These are phyloP conservation scores for Furcasterigmium sp. DNA, from an alignment of 2,329 filamentous ascomycete genomes.

Conservation along the genomic window DNA sequence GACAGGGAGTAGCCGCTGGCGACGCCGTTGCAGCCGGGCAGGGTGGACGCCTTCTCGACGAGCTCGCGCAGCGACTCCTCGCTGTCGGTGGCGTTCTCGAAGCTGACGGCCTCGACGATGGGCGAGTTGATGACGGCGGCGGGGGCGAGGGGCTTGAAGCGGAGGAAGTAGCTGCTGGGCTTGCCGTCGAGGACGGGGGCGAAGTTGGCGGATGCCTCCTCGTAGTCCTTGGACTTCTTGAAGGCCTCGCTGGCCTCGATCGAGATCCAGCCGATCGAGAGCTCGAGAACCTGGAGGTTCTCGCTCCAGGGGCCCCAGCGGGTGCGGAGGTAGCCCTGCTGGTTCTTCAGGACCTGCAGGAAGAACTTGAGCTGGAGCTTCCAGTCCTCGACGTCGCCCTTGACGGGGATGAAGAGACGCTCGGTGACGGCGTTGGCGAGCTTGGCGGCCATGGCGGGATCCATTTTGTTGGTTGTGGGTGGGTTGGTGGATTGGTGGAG, in stretches of 20 bases:
- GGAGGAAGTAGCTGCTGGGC: constrained; percentile 15
- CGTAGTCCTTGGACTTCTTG: constrained; percentile 11
- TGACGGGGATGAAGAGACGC: constrained; percentile 16
- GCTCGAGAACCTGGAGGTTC: constrained; percentile 18
- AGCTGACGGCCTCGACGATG: constrained; percentile 32
- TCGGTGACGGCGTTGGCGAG: constrained; percentile 12
- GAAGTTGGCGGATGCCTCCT: constrained; percentile 11
- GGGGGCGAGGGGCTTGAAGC: constrained; percentile 19
- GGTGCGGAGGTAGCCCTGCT: constrained; percentile 20
- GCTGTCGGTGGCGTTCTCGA: constrained; percentile 33
- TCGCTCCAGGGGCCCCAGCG: constrained; percentile 21
- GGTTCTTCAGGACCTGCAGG: constrained; percentile 18
- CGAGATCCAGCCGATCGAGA: constrained; percentile 18
- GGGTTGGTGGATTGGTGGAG: neutral
- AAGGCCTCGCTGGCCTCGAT: constrained; percentile 15
- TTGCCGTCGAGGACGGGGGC: constrained; percentile 15
- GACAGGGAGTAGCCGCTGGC: constrained; percentile 15
- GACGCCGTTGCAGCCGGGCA: constrained; percentile 18
- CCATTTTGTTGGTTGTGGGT: constrained; percentile 4
- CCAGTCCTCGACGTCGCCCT: constrained; percentile 18
- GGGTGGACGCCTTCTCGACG: constrained; percentile 13
- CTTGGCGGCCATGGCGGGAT: constrained; percentile 7
- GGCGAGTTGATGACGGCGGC: constrained; percentile 19
- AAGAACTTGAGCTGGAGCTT: constrained; percentile 19
- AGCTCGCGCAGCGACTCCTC: constrained; percentile 20